Conservation (phyloP, 345 rosid genomes). For the Anacardium occidentale region DNA sequence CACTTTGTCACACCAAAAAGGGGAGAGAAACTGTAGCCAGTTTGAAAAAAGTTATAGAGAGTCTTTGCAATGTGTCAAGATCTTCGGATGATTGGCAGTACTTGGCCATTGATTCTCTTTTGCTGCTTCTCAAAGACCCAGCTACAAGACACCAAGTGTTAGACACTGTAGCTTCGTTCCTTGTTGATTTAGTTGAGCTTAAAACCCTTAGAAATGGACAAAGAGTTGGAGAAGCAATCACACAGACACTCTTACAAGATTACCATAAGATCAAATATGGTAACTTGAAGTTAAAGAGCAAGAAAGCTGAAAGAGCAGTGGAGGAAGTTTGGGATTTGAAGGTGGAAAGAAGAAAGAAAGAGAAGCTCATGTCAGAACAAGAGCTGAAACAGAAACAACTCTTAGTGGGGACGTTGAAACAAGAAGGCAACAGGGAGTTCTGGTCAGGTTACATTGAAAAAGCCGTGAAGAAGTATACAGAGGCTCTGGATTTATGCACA, state of each 20-base stretch:
- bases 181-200: slow-evolving; percentile 68
- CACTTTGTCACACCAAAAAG: slow-evolving; percentile 46
- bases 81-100: slow-evolving; percentile 70
- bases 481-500: slow-evolving; percentile 59
- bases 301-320: slow-evolving; percentile 38
- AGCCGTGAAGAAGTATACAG: slow-evolving; percentile 43
- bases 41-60: slow-evolving; percentile 38
- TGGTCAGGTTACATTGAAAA: slow-evolving; percentile 47
- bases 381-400: slow-evolving; percentile 50
- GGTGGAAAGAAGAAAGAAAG: slow-evolving; percentile 66
- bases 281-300: slow-evolving; percentile 41
- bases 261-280: slow-evolving; percentile 63
- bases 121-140: slow-evolving; percentile 63
- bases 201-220: slow-evolving; percentile 29
- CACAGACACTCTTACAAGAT: slow-evolving; percentile 51
- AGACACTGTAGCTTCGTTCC: slow-evolving; percentile 41
- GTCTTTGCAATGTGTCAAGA: slow-evolving; percentile 59
- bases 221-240: slow-evolving; percentile 49
- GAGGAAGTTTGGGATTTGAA: slow-evolving; percentile 65
- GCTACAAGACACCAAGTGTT: slow-evolving; percentile 51
- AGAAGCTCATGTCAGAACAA: slow-evolving; percentile 52
- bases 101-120: slow-evolving; percentile 60
- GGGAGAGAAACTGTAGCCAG: slow-evolving; percentile 57
- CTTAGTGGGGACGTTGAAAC: slow-evolving; percentile 46
- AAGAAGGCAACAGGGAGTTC: slow-evolving; percentile 60